phyloP scores from a whole-genome alignment of 2,329 filamentous ascomycete species.

The Pestalotiopsis sp. region DNA sequence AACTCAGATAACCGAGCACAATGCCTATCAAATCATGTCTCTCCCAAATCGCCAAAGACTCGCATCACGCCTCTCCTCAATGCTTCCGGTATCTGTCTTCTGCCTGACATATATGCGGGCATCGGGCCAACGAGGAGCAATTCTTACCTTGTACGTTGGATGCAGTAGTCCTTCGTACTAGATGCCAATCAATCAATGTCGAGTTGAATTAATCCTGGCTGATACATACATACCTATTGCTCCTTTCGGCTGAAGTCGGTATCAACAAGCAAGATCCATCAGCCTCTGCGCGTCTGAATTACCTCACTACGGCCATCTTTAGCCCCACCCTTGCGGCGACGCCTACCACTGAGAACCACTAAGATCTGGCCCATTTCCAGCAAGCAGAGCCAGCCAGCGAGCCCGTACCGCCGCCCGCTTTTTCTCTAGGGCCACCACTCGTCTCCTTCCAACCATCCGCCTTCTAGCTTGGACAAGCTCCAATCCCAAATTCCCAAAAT shows the following conservation, averaged over 20 bases:
- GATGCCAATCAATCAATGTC: not conserved
- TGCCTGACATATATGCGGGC: not conserved
- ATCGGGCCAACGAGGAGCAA: not conserved
- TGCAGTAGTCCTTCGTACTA: not conserved
- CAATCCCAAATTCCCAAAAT: slow-evolving; percentile 4
- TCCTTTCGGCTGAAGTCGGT: slow-evolving; percentile 14
- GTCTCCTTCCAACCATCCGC: not conserved
- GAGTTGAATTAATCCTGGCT: not conserved
- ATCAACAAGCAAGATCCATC: slow-evolving; percentile 7
- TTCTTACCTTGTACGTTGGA: not conserved
- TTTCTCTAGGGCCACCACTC: not conserved
- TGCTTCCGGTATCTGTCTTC: not conserved
- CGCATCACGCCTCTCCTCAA: not conserved
- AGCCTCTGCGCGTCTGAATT: slow-evolving; percentile 9
- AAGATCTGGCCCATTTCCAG: slow-evolving; percentile 13
- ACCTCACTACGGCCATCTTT: slow-evolving; percentile 10
- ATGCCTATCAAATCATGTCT: not conserved
- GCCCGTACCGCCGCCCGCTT: slow-evolving; percentile 4
- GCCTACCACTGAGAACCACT: slow-evolving; percentile 13
- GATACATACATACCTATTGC: not conserved
- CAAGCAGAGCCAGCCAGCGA: not conserved
- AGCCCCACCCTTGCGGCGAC: slow-evolving; percentile 11
- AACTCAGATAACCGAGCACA: not conserved
- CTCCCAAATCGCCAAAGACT: not conserved
- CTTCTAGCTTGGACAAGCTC: not conserved